Conservation (phyloP, 257 asterid species). For the Solanum clarkiae region DNA sequence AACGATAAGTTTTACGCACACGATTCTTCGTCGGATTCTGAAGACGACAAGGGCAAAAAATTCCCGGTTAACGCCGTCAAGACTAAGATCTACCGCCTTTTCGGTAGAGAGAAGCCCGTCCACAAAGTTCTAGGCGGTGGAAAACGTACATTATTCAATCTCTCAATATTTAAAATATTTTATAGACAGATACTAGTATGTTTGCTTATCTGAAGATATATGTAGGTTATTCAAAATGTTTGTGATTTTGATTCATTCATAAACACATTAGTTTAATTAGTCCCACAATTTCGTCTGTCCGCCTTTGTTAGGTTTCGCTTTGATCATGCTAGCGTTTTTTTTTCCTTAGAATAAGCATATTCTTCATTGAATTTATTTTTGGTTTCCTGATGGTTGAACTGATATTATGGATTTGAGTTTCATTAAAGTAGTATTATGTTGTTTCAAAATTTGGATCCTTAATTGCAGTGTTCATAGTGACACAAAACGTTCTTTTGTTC, state of each 20-base stretch:
- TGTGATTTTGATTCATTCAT: neutral
- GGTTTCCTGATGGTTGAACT: neutral
- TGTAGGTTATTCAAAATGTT: neutral
- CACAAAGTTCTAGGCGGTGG: constrained; percentile 14
- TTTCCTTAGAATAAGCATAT: neutral
- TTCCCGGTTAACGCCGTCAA: constrained; percentile 3
- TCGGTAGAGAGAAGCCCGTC: constrained; percentile 5
- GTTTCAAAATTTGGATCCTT: neutral
- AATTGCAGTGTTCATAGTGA: neutral
- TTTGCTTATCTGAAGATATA: neutral
- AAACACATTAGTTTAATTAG: neutral
- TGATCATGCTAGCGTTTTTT: neutral
- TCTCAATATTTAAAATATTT: neutral
- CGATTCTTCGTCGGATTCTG: constrained; percentile 68
- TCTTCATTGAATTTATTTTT: neutral
- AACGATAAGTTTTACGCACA: constrained; percentile 48
- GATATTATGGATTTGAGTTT: neutral
- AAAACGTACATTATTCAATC: neutral
- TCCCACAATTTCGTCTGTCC: neutral
- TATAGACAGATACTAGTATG: neutral
- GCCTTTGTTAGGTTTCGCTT: neutral
- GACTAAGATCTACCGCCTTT: constrained; percentile 2
- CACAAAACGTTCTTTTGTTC: neutral
- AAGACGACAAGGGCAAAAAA: constrained; percentile 28
- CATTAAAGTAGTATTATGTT: neutral